Conservation (phyloP, 331 rosid genomes). For the Pyrus hybrid region DNA sequence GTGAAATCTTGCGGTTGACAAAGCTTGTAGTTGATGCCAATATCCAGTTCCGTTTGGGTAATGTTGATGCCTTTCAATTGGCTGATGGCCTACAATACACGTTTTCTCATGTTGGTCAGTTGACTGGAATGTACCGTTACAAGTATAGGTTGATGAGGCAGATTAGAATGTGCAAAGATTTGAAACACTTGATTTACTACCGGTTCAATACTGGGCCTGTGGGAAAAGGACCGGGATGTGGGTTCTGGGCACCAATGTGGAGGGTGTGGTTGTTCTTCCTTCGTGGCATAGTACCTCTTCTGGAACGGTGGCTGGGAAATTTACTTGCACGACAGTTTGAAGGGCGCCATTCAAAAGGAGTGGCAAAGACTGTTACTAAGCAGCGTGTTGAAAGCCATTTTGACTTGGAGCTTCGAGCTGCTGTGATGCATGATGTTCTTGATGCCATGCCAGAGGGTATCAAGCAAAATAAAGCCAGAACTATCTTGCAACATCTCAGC, state of each 20-base stretch:
- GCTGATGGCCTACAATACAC: slow-evolving; percentile 97
- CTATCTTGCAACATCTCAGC: slow-evolving; percentile 90
- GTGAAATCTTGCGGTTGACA: slow-evolving; percentile 92
- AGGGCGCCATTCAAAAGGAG: slow-evolving; percentile 98
- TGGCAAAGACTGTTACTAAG: slow-evolving; percentile 95
- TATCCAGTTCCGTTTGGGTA: slow-evolving; percentile 93
- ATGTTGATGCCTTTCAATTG: slow-evolving; percentile 95
- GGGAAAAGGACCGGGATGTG: slow-evolving; percentile 99
- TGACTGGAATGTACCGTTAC: slow-evolving; percentile 95
- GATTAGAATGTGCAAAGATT: slow-evolving; percentile 95
- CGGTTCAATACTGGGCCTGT: slow-evolving; percentile 99
- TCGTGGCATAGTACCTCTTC: slow-evolving; percentile 96
- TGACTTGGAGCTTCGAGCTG: slow-evolving; percentile 97
- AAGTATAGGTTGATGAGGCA: slow-evolving; percentile 97
- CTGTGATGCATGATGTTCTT: slow-evolving; percentile 97
- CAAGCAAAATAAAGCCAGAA: slow-evolving; percentile 91
- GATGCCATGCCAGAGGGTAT: slow-evolving; percentile 99
- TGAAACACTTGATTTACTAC: slow-evolving; percentile 91
- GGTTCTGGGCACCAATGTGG: slow-evolving; percentile 99
- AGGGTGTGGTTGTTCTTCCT: slow-evolving; percentile 98
- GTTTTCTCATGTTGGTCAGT: slow-evolving; percentile 95
- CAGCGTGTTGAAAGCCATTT: slow-evolving; percentile 99
- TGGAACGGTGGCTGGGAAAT: slow-evolving; percentile 95
- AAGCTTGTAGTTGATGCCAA: slow-evolving; percentile 99
- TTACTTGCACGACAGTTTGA: slow-evolving; percentile 96